Evolutionary conservation across 805 yeast genomes (phyloP), one percentile per base, ranked within the genome.

Genomic region (Kuraishia cidri): DNA sequence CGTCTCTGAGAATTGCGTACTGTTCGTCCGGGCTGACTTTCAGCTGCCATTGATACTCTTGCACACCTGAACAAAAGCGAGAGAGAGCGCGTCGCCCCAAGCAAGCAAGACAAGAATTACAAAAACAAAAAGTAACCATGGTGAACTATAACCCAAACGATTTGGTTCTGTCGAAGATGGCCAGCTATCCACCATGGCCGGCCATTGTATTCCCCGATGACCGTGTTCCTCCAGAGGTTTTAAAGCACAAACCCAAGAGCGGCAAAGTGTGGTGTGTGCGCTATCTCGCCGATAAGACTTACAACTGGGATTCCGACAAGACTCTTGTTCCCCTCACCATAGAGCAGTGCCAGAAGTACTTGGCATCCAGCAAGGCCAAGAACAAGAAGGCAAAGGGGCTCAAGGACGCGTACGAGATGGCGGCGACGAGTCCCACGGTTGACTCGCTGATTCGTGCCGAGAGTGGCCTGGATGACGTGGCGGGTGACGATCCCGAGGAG

Each of bases 141-240:
- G n/a, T n/a, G n/a, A n/a, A n/a, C n/a, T 33, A 21, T 22, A 36
- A 37, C 24, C 37, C 44, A 6, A 47, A 48, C 33, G 64, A 58
- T 31, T 44, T 60, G 45, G 72, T 68, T 6, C 49, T 64, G 35
- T 64, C 70, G 30, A 65, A 64, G 37, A 58, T 64, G 62, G 54
- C 58, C 11, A 58, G 64, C 13, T 67, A 52, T 41, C 66, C 69
- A 2, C 60, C 64, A 11, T 68, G 75, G 75, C 75, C 75, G 6
- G 62, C 69, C 10, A 61, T 66, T 30, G 61, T 68, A 57, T 62
- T 69, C 26, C 41, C 44, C 14, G 37, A 31, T 13, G 37, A 34
- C 11, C n/a, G 23, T n/a, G 25, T 38, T 2, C 44, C 72, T 2
- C 40, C 43, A 14, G 50, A 48, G 23, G 45, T 58, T 43, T 54